These are phyloP conservation scores for Harringtonia lauricola DNA, from an alignment of 2,329 filamentous ascomycete species.

Conservation along the genomic window DNA sequence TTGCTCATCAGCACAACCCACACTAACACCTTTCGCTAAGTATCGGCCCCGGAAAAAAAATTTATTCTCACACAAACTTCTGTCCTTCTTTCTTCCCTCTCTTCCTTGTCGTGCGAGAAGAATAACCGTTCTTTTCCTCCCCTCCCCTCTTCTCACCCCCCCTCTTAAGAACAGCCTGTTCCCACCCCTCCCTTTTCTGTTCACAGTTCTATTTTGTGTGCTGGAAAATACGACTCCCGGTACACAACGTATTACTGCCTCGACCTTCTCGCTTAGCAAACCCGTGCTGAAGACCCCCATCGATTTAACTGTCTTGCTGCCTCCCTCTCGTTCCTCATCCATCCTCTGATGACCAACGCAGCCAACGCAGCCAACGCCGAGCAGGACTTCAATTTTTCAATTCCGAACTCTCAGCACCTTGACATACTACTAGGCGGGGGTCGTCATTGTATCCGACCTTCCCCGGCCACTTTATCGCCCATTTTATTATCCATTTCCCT, in stretches of 20 bases:
- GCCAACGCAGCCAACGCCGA: too few species aligned
- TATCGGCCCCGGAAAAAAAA: slow-evolving; percentile 15
- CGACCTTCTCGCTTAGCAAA: too few species aligned
- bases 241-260: too few species aligned
- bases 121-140: slow-evolving; percentile 1
- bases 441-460: background rate
- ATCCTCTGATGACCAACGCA: too few species aligned
- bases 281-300: too few species aligned
- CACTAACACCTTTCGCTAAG: slow-evolving; percentile 3
- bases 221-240: too few species aligned
- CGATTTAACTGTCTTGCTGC: too few species aligned
- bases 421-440: too few species aligned
- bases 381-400: too few species aligned
- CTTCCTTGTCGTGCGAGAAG: slow-evolving; percentile 3
- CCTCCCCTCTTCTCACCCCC: background rate
- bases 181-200: background rate
- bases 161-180: background rate
- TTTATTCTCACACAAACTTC: slow-evolving; percentile 15
- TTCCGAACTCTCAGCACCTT: too few species aligned
- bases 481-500: background rate
- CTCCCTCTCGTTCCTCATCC: too few species aligned
- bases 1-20: slow-evolving; percentile 3
- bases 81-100: slow-evolving; percentile 5
- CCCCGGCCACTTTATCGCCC: background rate
- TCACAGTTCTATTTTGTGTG: too few species aligned